A percentile compares a stretch with the other conserved stretches of the same genome.
Conservation (phyloP, 2,329 filamentous ascomycete genomes). For the Hymenoscyphus albidus region DNA sequence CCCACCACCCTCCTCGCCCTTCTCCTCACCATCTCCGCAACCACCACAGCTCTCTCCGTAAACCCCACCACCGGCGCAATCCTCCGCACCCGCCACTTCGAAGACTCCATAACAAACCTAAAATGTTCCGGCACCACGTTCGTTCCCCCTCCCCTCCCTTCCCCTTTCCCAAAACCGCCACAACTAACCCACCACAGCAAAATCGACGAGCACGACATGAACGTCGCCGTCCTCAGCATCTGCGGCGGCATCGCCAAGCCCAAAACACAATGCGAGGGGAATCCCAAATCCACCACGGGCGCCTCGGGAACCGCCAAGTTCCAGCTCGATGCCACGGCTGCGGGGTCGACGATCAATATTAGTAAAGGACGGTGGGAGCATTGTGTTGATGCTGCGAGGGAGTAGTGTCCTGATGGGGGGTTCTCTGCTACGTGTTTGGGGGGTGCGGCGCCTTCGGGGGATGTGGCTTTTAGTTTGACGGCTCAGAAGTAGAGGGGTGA, state of each 20-base stretch:
- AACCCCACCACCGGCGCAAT: constrained; percentile 20
- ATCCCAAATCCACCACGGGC: constrained; percentile 43
- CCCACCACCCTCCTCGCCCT: constrained; percentile 18
- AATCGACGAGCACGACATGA: constrained; percentile 42
- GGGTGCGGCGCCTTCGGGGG: constrained; percentile 23
- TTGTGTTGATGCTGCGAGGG: constrained; percentile 48
- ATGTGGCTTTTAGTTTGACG: constrained; percentile 24
- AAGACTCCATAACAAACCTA: constrained; percentile 34
- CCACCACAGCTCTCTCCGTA: constrained; percentile 7
- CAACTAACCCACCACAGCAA: constrained; percentile 10
- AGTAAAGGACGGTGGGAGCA: constrained; percentile 51
- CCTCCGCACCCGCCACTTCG: constrained; percentile 26
- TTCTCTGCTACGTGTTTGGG: constrained; percentile 30
- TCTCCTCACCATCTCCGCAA: constrained; percentile 12
- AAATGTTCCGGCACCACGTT: constrained; percentile 34
- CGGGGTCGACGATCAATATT: constrained; percentile 49
- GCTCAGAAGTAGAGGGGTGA: constrained; percentile 5
- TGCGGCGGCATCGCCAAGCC: constrained; percentile 47
- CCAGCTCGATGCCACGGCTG: constrained; percentile 40
- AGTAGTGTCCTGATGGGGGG: constrained; percentile 22
- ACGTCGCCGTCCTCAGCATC: constrained; percentile 46
- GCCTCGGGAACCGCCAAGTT: constrained; percentile 47
- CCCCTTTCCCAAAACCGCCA: not conserved
- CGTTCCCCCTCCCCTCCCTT: constrained; percentile 4
- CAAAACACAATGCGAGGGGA: constrained; percentile 44